Evolutionary conservation across 768 basidiomycete genomes (phyloP).

Genomic region (Mycena olivaceomarginata): DNA sequence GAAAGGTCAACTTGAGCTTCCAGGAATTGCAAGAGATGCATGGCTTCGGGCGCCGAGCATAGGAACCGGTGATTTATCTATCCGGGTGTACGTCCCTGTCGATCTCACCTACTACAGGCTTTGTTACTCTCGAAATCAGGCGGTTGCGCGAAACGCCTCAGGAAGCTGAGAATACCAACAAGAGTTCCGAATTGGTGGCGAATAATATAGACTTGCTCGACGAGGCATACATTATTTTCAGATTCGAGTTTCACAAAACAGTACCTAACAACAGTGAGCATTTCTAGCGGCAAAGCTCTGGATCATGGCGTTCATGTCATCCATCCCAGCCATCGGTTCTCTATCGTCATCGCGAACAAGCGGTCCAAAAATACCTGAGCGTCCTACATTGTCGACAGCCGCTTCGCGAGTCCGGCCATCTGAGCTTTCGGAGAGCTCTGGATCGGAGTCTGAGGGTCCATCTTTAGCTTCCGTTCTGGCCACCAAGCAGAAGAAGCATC

Average conservation of each 20-base stretch:
- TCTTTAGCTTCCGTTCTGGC: background rate
- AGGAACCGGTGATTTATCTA: background rate
- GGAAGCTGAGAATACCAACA: background rate
- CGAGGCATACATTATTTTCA: background rate
- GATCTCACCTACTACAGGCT: background rate
- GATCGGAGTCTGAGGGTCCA: background rate
- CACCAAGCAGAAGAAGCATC: too few relatives aligned
- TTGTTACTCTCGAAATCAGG: conserved; percentile 12
- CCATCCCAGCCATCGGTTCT: background rate
- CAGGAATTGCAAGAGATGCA: background rate
- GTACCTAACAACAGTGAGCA: background rate
- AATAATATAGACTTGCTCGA: background rate
- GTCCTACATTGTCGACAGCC: too few relatives aligned
- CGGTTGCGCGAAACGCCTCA: background rate
- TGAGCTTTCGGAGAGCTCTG: conserved; percentile 5
- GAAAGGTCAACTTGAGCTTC: background rate
- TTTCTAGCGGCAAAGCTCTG: background rate
- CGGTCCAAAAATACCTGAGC: background rate
- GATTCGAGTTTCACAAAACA: background rate
- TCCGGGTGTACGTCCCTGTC: too few relatives aligned
- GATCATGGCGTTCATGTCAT: background rate
- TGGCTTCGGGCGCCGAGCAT: conserved; percentile 17
- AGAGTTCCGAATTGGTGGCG: background rate
- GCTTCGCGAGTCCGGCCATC: background rate
- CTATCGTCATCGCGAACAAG: background rate